Conservation (phyloP, 2,329 filamentous ascomycete genomes). For the Fusarium setosum region DNA sequence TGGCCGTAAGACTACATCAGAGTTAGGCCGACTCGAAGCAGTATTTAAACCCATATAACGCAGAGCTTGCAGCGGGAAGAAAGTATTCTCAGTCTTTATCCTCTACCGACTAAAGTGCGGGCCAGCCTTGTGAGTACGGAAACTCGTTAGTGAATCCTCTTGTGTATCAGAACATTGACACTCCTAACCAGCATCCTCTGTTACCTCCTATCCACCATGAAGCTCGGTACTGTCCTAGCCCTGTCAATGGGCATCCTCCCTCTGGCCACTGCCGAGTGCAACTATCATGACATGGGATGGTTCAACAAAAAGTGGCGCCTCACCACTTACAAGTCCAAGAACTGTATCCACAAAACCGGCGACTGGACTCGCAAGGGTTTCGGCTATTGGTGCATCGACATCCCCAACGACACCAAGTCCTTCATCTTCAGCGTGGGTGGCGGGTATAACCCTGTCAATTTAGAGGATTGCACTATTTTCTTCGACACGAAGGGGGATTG, state of each 20-base stretch:
- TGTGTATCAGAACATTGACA: no score
- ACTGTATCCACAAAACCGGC: not conserved
- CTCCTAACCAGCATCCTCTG: no score
- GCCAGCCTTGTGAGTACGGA: no score
- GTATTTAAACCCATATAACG: no score
- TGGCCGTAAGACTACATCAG: no score
- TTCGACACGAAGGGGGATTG: not conserved
- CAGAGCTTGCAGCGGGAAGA: no score
- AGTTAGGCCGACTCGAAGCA: no score
- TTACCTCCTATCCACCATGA: not conserved
- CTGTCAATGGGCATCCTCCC: not conserved
- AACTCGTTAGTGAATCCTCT: no score
- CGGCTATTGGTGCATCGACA: not conserved
- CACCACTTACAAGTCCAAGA: not conserved
- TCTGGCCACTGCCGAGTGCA: not conserved
- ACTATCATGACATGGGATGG: not conserved
- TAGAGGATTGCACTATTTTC: not conserved
- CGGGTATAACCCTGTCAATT: not conserved
- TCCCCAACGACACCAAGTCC: not conserved
- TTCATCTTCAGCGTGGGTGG: not conserved
- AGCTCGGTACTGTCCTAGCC: not conserved
- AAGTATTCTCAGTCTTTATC: no score
- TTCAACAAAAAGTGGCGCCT: not conserved
- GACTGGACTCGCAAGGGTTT: not conserved
- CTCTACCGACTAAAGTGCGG: no score